These are phyloP conservation scores for Amphibolis antarctica DNA, from an alignment of 106 monocot genomes.

Conservation along the genomic window DNA sequence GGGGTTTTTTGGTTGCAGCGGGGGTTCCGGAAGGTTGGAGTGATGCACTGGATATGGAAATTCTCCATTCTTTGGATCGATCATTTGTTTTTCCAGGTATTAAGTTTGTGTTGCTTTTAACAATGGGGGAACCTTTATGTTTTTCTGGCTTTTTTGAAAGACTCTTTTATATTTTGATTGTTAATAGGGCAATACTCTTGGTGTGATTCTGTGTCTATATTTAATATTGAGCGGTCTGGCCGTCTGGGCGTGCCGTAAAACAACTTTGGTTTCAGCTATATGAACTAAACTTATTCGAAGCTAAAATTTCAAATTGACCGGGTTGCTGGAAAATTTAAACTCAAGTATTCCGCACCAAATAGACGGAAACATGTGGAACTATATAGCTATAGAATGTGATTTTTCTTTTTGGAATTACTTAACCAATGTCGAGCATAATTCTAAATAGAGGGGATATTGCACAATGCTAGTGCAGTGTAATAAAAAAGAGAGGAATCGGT, in stretches of 20 bases:
- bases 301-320: not conserved
- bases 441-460: too few relatives aligned
- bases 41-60: constrained; percentile 31
- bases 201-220: not conserved
- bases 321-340: not conserved
- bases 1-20: constrained; percentile 33
- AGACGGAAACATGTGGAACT: too few relatives aligned
- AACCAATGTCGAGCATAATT: not conserved
- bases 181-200: not conserved
- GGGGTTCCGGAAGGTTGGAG: constrained; percentile 63
- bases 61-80: constrained; percentile 59
- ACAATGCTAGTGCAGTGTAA: too few relatives aligned
- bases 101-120: not conserved
- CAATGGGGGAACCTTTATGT: not conserved
- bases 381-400: not conserved
- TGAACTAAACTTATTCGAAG: not conserved
- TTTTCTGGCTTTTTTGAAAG: not conserved
- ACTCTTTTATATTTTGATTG: too few relatives aligned
- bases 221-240: too few relatives aligned
- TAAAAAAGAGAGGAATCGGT: too few relatives aligned
- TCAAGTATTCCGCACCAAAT: not conserved
- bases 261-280: too few relatives aligned
- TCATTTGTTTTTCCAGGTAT: constrained; percentile 90
- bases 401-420: not conserved
- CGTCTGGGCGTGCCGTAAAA: too few relatives aligned